phyloP scores from a whole-genome alignment of 2,329 filamentous ascomycete genomes.

The Xylaria sp. region DNA sequence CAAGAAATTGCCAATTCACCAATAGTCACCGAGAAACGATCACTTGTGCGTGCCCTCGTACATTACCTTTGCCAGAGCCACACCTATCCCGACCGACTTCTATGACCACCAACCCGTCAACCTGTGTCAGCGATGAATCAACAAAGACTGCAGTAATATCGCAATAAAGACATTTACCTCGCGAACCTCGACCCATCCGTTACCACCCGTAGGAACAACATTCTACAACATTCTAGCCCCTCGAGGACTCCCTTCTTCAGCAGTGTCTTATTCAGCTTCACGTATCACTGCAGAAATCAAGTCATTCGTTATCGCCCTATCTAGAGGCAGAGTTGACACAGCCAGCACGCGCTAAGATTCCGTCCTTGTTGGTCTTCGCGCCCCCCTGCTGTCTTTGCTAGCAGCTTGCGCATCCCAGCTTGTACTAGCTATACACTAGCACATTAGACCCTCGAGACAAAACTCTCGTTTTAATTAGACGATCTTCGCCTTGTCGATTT shows the following conservation, averaged over 20 bases:
- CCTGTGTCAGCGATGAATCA: slow-evolving; percentile 38
- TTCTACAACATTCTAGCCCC: slow-evolving; percentile 22
- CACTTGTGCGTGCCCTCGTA: slow-evolving; percentile 20
- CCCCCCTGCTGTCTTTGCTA: neutral
- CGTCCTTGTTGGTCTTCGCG: neutral
- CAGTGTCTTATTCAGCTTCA: neutral
- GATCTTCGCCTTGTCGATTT: neutral
- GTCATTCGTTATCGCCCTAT: slow-evolving; percentile 13
- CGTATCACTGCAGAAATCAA: slow-evolving; percentile 6
- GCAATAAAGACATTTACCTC: slow-evolving; percentile 41
- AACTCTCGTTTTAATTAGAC: slow-evolving; percentile 10
- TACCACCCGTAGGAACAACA: slow-evolving; percentile 35
- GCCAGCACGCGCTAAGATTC: slow-evolving; percentile 15
- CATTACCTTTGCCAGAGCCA: slow-evolving; percentile 9
- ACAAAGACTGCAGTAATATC: slow-evolving; percentile 46
- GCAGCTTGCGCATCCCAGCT: slow-evolving; percentile 23
- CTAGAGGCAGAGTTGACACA: neutral
- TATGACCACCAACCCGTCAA: slow-evolving; percentile 18
- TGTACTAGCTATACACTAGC: slow-evolving; percentile 7
- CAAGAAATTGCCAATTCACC: slow-evolving; percentile 30
- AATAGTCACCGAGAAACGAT: slow-evolving; percentile 24
- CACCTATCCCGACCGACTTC: slow-evolving; percentile 12
- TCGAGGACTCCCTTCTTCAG: slow-evolving; percentile 18
- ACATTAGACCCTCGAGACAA: neutral
- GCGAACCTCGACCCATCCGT: slow-evolving; percentile 40